Base-by-base conservation (phyloP, 495 filamentous ascomycete species). In the Xylaria cubensis region DNA sequence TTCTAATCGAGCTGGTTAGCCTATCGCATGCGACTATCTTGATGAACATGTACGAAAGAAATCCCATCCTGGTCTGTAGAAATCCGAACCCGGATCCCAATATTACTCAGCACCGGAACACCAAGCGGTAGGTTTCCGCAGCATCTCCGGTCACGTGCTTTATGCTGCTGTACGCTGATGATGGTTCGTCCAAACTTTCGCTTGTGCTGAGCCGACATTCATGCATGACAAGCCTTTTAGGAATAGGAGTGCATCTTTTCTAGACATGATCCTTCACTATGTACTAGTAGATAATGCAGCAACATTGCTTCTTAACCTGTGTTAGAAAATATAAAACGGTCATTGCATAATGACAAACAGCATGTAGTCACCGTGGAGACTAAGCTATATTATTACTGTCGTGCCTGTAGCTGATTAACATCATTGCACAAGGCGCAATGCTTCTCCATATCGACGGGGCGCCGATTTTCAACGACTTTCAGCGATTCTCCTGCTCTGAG, bases 131-230 rank as follows among this genome's bases (percentile, higher is more conserved):
- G n/a, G 29, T 19, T n/a, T 39, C 34, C 34, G 58, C 3, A 9
- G 58, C 58, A 61, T 61, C 34, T 39, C 58, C 58, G 58, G 17
- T 61, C 58, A 61, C 32, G 58, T 61, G 58, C 1, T 42, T 42
- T 61, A 19, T 9, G 10, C 12, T 13, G 39, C 10, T 42, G 10
- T 1, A 42, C 19, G 32, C 19, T n/a, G 34, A 7, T 61, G 17
- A 9, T 32, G 39, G 19, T 15, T 21, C 17, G 21, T 61, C 39
- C 39, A 42, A 4, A 19, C 9, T 21, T 42, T 4, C 17, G 12
- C 41, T 41, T 32, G 13, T 29, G 26, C 26, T 29, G 26, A 39
- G 1, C 36, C 36, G 36, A 39, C 36, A 39, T 8, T 39, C 4
- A 8, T 39, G 6, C 0, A 39, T 7, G 36, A 39, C 5, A 39